phyloP scores from a whole-genome alignment of 441 rosid genomes.

The Populus hybrid region DNA sequence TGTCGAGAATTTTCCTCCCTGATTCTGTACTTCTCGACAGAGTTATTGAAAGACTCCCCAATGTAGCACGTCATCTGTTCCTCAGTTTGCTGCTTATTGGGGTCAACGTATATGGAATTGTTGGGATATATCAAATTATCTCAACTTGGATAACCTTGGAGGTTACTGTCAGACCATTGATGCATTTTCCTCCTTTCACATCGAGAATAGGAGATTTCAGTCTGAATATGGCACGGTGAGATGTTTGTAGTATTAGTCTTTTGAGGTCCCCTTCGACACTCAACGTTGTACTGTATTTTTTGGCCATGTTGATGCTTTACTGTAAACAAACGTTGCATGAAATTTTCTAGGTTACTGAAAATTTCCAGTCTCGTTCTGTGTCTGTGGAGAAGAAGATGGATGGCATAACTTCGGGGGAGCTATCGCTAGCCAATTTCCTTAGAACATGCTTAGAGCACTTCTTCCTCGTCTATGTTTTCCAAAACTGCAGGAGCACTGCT shows the following conservation, averaged over 20 bases:
- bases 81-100: conserved; percentile 7
- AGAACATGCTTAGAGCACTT: too few species aligned
- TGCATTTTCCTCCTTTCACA: not conserved
- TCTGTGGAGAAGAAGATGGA: too few species aligned
- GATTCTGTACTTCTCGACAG: conserved; percentile 12
- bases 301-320: not conserved
- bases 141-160: conserved; percentile 4
- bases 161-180: not conserved
- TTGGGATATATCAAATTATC: not conserved
- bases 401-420: too few species aligned
- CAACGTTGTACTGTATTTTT: not conserved
- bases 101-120: conserved; percentile 1
- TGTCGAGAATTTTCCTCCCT: conserved; percentile 71
- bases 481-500: too few species aligned
- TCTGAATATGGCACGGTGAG: not conserved
- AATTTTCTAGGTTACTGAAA: not conserved
- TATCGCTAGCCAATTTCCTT: too few species aligned
- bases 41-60: not conserved
- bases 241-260: not conserved
- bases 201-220: not conserved
- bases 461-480: too few species aligned
- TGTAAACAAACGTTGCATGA: not conserved
- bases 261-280: not conserved
- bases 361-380: too few species aligned
- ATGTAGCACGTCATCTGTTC: conserved; percentile 1